Evolutionary conservation across 306 rosid species (phyloP), one percentile per base, ranked within the genome.

Genomic region (Vachellia pachyceras): DNA sequence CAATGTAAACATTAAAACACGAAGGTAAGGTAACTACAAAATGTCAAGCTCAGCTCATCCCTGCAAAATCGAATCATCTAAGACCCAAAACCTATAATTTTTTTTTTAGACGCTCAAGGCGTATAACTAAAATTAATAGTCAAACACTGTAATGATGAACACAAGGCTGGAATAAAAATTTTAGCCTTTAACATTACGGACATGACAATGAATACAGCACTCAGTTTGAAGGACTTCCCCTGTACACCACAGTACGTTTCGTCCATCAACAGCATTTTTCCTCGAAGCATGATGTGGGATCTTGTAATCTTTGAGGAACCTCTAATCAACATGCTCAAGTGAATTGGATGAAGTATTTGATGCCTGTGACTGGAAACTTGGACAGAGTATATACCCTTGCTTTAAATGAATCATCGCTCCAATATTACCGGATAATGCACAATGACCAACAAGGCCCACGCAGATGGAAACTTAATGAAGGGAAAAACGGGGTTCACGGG

Each of bases 61-160:
- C 77, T 83, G 90, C 97, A 88, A 88, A 88, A 93, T 65, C 91
- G 86, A 85, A 80, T 84, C 78, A 85, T 86, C 36, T 41, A 77
- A 81, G 52, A 29, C 81, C 79, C 82, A 78, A 78, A n/a, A 40
- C 73, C 73, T 67, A 67, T 41, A 3, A 1, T 10, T 40, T 40
- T 40, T 40, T 40, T 20, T 68, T 14, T n/a, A n/a, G 73, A 68
- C 18, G 17, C 73, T n/a, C 73, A 41, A 41, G 77, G 76, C 90
- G 94, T 91, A 88, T 76, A 76, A 46, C 85, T 82, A 71, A 50
- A 70, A 76, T 60, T 44, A 79, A 78, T 81, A 77, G 22, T 73
- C 80, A 72, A 81, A 77, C 86, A 84, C 69, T 76, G 83, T 76
- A 89, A 80, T 72, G 66, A 86, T 50, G 68, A 75, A 78, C 87